Conservation (phyloP, 1,139 yeast genomes). For the Saccharomycopsis phalli region DNA sequence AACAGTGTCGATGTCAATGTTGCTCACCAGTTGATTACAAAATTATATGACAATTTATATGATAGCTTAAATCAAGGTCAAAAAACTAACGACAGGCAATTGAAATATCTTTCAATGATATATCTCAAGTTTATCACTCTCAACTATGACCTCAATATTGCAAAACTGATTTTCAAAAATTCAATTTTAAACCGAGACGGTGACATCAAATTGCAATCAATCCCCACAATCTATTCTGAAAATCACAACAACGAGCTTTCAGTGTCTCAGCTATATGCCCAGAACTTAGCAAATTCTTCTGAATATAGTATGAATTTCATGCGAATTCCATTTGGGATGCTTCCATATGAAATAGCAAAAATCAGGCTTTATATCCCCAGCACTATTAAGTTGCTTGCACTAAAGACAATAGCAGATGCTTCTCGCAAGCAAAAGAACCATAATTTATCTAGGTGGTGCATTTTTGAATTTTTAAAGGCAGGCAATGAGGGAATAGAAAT, state of each 20-base stretch:
- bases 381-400: constrained; percentile 10
- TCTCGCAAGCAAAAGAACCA: constrained; percentile 5
- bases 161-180: constrained; percentile 6
- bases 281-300: neutral
- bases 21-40: constrained; percentile 5
- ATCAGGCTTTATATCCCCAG: constrained; percentile 15
- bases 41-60: constrained; percentile 10
- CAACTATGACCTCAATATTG: constrained; percentile 1
- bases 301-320: constrained; percentile 13
- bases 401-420: constrained; percentile 11
- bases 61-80: neutral
- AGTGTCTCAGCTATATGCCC: neutral
- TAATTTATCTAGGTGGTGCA: constrained; percentile 6
- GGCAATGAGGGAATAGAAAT: constrained; percentile 15
- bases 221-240: neutral
- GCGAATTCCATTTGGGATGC: constrained; percentile 12
- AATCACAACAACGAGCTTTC: neutral
- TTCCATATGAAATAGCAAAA: neutral
- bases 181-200: constrained; percentile 9
- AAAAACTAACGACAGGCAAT: constrained; percentile 5
- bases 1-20: constrained; percentile 4
- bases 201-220: neutral
- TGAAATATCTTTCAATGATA: constrained; percentile 15
- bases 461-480: constrained; percentile 7
- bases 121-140: constrained; percentile 14